Conservation (phyloP, 2,329 filamentous ascomycete genomes). For the Alternaria sp. region DNA sequence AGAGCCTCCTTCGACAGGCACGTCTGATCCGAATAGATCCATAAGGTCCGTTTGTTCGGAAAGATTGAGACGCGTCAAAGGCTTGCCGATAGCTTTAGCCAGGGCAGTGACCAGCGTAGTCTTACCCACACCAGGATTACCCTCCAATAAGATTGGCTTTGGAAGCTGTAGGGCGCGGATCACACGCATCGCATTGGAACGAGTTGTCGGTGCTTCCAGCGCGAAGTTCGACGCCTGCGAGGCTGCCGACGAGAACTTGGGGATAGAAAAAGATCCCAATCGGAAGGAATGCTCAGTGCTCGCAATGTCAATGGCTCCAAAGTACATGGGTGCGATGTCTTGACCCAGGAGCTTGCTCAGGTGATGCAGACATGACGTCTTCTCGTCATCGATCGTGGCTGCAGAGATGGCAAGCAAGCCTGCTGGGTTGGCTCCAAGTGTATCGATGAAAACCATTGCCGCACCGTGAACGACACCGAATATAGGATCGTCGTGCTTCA, state of each 20-base stretch:
- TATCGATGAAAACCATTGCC: slow-evolving; percentile 94
- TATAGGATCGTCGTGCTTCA: slow-evolving; percentile 57
- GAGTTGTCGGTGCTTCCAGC: slow-evolving; percentile 89
- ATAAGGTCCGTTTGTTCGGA: slow-evolving; percentile 98
- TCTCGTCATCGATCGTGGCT: slow-evolving; percentile 74
- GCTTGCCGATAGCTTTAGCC: slow-evolving; percentile 79
- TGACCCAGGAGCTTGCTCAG: slow-evolving; percentile 72
- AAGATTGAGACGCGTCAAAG: slow-evolving; percentile 92
- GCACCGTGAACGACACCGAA: slow-evolving; percentile 81
- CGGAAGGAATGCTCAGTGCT: slow-evolving; percentile 65
- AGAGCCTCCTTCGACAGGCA: slow-evolving; percentile 90
- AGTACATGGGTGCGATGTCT: slow-evolving; percentile 73
- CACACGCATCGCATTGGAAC: slow-evolving; percentile 88
- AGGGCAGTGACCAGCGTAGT: slow-evolving; percentile 91
- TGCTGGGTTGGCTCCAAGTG: slow-evolving; percentile 92
- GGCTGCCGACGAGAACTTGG: slow-evolving; percentile 58
- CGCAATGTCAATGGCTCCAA: slow-evolving; percentile 66
- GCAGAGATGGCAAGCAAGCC: slow-evolving; percentile 79
- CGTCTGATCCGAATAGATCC: slow-evolving; percentile 96
- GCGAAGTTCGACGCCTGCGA: slow-evolving; percentile 70
- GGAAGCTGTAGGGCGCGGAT: slow-evolving; percentile 86
- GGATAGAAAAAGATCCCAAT: slow-evolving; percentile 79
- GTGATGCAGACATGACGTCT: slow-evolving; percentile 75
- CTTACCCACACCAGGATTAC: slow-evolving; percentile 97
- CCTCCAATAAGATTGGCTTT: slow-evolving; percentile 93